Conservation (phyloP, 495 filamentous ascomycete genomes). For the Penicillium roqueforti region DNA sequence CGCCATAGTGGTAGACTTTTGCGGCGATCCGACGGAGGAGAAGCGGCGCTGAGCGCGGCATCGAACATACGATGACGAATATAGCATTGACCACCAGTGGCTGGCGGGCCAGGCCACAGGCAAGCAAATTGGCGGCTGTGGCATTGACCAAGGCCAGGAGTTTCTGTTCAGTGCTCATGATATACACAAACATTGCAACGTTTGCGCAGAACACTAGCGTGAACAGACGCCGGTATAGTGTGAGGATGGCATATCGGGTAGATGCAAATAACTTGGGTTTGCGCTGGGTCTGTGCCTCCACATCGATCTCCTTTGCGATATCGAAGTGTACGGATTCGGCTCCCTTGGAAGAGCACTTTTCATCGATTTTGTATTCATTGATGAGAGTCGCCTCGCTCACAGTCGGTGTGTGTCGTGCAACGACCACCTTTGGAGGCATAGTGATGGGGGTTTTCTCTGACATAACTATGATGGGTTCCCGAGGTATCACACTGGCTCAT, state of each 20-base stretch:
- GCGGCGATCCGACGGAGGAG: conserved; percentile 60
- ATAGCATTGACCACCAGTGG: conserved; percentile 71
- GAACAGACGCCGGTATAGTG: conserved; percentile 52
- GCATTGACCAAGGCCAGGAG: conserved; percentile 45
- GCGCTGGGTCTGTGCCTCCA: conserved; percentile 36
- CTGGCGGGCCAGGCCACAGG: conserved; percentile 62
- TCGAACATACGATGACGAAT: conserved; percentile 55
- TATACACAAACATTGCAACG: conserved; percentile 43
- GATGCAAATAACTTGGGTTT: conserved; percentile 32
- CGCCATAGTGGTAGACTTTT: conserved; percentile 75
- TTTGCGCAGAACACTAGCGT: conserved; percentile 51
- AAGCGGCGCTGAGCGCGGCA: conserved; percentile 60
- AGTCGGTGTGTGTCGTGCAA: conserved; percentile 10
- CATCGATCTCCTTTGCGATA: conserved; percentile 20
- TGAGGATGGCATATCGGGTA: conserved; percentile 38
- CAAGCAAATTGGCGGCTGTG: conserved; percentile 48
- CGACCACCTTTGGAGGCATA: conserved; percentile 22
- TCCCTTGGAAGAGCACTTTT: conserved; percentile 29
- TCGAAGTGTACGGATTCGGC: conserved; percentile 8
- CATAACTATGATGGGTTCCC: conserved; percentile 14
- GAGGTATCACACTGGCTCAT: background rate
- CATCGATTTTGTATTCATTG: conserved; percentile 20
- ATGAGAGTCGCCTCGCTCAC: conserved; percentile 24
- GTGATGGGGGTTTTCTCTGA: conserved; percentile 26
- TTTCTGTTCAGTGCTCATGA: conserved; percentile 35